These are phyloP conservation scores for Aspergillus ustus DNA, from an alignment of 2,329 filamentous ascomycete genomes.

Conservation along the genomic window DNA sequence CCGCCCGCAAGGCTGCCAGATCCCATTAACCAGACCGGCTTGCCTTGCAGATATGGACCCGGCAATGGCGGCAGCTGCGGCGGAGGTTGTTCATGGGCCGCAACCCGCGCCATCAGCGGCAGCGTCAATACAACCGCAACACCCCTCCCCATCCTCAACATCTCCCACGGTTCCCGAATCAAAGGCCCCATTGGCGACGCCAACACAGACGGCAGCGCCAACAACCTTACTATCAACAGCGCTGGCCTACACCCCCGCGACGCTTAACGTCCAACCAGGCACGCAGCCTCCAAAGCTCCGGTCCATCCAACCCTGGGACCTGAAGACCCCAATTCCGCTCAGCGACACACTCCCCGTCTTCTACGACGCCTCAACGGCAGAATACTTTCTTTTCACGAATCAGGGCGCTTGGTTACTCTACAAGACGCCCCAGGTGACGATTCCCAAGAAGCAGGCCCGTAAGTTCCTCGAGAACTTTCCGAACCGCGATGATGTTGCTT, in stretches of 20 bases:
- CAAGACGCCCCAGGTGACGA: neutral
- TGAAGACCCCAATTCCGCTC: neutral
- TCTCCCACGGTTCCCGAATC: neutral
- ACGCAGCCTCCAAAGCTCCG: neutral
- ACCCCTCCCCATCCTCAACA: neutral
- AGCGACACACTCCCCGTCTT: neutral
- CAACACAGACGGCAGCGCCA: neutral
- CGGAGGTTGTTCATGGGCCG: neutral
- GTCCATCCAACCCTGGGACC: neutral
- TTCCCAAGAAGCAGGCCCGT: neutral
- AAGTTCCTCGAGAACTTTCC: neutral
- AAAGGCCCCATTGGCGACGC: neutral
- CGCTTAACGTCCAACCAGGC: neutral
- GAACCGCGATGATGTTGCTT: neutral
- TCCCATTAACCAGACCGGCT: neutral
- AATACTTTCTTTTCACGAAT: neutral
- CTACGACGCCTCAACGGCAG: neutral
- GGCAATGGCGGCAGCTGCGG: neutral
- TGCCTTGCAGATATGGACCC: neutral
- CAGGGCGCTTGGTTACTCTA: neutral
- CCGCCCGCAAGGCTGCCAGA: neutral
- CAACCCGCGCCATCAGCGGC: neutral
- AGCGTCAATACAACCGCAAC: neutral
- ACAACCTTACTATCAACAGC: neutral
- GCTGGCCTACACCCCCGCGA: neutral